Conservation (phyloP, 768 basidiomycete genomes). For the Russula griseocarnosa region DNA sequence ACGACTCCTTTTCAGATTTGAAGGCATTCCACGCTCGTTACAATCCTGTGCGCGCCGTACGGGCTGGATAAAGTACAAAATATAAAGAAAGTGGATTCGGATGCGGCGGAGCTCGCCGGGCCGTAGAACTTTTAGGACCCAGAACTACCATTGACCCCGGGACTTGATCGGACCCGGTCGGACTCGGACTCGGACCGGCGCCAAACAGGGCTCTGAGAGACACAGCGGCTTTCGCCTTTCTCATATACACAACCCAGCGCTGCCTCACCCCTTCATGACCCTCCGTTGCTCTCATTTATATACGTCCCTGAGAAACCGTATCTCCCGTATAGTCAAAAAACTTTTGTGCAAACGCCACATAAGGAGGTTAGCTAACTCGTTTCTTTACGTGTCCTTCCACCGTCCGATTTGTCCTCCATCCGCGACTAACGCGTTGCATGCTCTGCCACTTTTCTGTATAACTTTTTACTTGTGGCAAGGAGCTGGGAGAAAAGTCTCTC, state of each 20-base stretch:
- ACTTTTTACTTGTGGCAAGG: not conserved
- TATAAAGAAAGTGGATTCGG: not conserved
- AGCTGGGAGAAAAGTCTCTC: no score
- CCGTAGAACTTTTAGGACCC: not conserved
- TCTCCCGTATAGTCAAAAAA: slow-evolving; percentile 9
- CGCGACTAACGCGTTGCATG: not conserved
- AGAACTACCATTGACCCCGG: no score
- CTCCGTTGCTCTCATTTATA: slow-evolving; percentile 9
- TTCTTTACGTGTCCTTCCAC: not conserved
- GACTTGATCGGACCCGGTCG: no score
- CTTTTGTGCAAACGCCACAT: slow-evolving; percentile 1
- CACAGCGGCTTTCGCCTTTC: not conserved
- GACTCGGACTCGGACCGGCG: not conserved
- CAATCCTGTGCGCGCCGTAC: not conserved
- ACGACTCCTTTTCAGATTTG: slow-evolving; percentile 10
- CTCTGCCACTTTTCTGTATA: not conserved
- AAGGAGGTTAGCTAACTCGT: slow-evolving; percentile 3
- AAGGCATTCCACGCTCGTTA: slow-evolving; percentile 3
- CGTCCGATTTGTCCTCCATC: no score
- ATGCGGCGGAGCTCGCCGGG: not conserved
- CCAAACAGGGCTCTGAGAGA: not conserved
- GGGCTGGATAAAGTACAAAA: not conserved
- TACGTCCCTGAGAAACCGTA: slow-evolving; percentile 2
- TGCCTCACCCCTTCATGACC: slow-evolving; percentile 4
- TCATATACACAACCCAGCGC: slow-evolving; percentile 1